Base-by-base conservation (phyloP, 2,329 filamentous ascomycete genomes). In the Ceratocystiopsis sp. region DNA sequence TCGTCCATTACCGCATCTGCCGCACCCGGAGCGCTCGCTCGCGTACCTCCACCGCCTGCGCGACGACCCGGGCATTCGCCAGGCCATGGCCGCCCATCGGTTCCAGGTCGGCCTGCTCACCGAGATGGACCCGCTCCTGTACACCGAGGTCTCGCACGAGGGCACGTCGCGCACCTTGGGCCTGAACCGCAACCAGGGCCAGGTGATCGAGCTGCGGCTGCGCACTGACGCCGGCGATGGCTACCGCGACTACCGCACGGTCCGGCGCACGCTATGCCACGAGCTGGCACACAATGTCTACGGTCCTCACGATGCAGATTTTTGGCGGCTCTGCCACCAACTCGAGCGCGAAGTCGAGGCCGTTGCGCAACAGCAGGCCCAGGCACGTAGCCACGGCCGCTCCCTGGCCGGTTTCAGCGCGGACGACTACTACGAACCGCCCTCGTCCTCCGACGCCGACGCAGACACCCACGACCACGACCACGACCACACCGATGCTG, bases 151-250 rank as follows among this genome's bases (percentile, higher is more conserved):
- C 1, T 83, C 74, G 37, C 80, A 84, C 54, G 80, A 91, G 53
- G 72, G 73, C 39, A 71, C 69, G n/a, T 78, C 78, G 41, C 72
- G 84, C 38, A 87, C 84, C 2, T 62, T 96, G 0, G 91, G 91
- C 0, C 59, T 96, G 36, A 98, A 98, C 57, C 69, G 85, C 12
- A 95, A 96, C 56, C 61, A 68, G 3, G 91, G 91, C 47, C 81
- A 94, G 59, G 84, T 85, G 1, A 94, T 98, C 45, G 87, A 96
- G 66, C 61, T 98, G 48, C 69, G 91, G 0, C 63, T 98, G 34
- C 69, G 91, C n/a, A 96, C 91, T 1, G 91, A 98, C 61, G 84
- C 83, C 3, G 85, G 91, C 57, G 86, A 94, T 58, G 91, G 91
- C 1, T 96, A 94, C 55, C 67, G 91, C 35, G 85, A 95, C 57